Conservation (phyloP, 2,329 filamentous ascomycete genomes). For the Thyridium curvatum region DNA sequence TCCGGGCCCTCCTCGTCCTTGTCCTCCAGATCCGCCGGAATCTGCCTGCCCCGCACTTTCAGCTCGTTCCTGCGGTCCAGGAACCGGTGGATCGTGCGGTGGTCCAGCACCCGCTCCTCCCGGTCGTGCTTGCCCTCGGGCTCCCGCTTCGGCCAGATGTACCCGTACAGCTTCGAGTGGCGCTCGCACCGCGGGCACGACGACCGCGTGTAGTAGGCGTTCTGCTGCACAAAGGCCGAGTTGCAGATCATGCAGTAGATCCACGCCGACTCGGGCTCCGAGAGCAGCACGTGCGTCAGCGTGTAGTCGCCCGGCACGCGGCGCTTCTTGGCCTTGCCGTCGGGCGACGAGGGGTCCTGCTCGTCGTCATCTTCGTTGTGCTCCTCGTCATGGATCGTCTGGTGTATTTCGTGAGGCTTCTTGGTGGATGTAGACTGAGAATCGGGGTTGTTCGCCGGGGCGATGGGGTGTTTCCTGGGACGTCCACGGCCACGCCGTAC, state of each 20-base stretch:
- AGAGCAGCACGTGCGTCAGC: conserved; percentile 69
- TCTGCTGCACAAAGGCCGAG: conserved; percentile 76
- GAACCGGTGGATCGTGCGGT: conserved; percentile 82
- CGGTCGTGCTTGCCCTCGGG: conserved; percentile 68
- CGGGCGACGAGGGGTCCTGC: background rate
- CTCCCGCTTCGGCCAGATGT: conserved; percentile 92
- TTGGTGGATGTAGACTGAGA: too few species aligned
- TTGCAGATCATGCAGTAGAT: conserved; percentile 83
- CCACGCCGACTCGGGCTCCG: conserved; percentile 73
- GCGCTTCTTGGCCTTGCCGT: conserved; percentile 13
- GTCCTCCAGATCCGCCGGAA: background rate
- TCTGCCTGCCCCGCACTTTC: conserved; percentile 36
- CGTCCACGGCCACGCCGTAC: too few species aligned
- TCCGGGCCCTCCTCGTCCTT: background rate
- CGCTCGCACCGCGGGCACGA: conserved; percentile 91
- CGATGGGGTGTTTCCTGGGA: too few species aligned
- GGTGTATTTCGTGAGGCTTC: too few species aligned
- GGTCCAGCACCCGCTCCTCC: conserved; percentile 69
- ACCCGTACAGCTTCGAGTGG: conserved; percentile 93
- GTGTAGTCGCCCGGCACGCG: conserved; percentile 75
- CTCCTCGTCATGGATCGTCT: conserved; percentile 5
- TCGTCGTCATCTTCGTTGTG: too few species aligned
- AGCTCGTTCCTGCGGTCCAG: conserved; percentile 64
- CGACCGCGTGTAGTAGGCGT: conserved; percentile 79
- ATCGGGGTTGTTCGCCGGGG: too few species aligned